Percentiles rank a stretch among this genome's conserved stretches.
Evolutionary conservation across 306 rosid species (phyloP).

Genomic region (barrel medic (Medicago truncatula)): MtrunA17r5.0-ANR NC_053042.1:41830501-41831000

Average conservation of each 20-base stretch:
- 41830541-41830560: conserved; percentile 1
- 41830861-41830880: not conserved
- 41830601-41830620: conserved; percentile 24
- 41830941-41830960: conserved; percentile 16
- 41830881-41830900: no score
- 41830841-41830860: not conserved
- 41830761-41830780: no score
- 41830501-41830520: conserved; percentile 50
- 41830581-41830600: conserved; percentile 31
- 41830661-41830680: conserved; percentile 41
- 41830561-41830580: conserved; percentile 32
- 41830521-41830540: conserved; percentile 6
- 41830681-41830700: conserved; percentile 53
- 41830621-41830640: conserved; percentile 52
- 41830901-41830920: not conserved
- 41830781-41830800: not conserved
- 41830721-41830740: not conserved
- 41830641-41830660: conserved; percentile 48
- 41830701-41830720: conserved; percentile 23
- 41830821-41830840: not conserved
- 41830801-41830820: not conserved
- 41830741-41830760: not conserved
- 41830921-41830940: conserved; percentile 3
- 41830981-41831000: conserved; percentile 17
- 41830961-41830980: conserved; percentile 8